Evolutionary conservation across 1,284 basidiomycete species (phyloP), one percentile per base, ranked within the genome.

Genomic region (Megacollybia platyphylla): DNA sequence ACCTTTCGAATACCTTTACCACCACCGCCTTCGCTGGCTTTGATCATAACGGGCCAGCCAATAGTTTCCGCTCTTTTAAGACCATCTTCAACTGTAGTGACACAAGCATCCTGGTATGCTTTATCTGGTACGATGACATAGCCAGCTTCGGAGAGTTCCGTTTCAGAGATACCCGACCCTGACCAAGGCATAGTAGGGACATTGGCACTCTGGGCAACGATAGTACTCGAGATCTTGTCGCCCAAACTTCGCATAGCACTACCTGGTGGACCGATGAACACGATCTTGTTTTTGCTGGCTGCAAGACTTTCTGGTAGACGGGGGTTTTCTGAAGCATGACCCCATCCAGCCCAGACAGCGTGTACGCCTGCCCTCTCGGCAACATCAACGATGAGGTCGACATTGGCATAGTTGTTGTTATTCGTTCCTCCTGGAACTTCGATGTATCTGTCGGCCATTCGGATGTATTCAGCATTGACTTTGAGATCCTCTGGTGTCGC

Each of bases 141-240:
- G 24, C 96, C 96, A 46, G 80, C 76, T 18, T 85, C 75, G 5
- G 90, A 91, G 45, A 97, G 69, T 42, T 73, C 68, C 2, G 96
- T 98, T 45, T 97, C 86, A 37, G 77, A 76, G 57, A 99, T 91
- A 24, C 94, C 96, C 5, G 89, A 82, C 48, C 96, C 96, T 26
- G 94, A 97, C 96, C 96, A 99, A 29, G 93, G 71, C 94, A 98
- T 97, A 47, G 91, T 97, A 7, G 96, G 94, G n/a, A 98, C 96
- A 32, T 91, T 65, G 36, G 96, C 96, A 51, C 85, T 87, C 68
- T 99, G 96, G 2, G 96, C 96, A 48, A 98, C 96, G 54, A 98
- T 98, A 7, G 96, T 98, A 55, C 92, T 97, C 2, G 94, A 98
- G 55, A 98, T 99, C 67, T 99, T 99, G 76, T 98, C 96, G 48